Conservation (phyloP, 83 land plant species). For the Picea abies region DNA sequence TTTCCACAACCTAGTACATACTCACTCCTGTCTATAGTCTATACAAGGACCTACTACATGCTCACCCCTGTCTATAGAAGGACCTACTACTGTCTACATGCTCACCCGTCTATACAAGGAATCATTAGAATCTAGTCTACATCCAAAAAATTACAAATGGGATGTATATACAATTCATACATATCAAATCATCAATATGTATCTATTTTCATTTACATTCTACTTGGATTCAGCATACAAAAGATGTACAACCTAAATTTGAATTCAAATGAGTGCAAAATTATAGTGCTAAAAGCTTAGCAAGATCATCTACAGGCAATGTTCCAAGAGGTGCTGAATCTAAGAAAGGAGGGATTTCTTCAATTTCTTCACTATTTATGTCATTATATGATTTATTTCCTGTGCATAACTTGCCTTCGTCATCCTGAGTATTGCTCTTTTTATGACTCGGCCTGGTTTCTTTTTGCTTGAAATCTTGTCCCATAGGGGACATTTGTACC, state of each 20-base stretch:
- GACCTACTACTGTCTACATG: background rate
- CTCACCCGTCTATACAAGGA: background rate
- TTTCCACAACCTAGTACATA: background rate
- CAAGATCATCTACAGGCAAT: constrained; percentile 16
- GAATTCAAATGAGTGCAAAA: background rate
- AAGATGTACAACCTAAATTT: background rate
- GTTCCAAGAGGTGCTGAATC: background rate
- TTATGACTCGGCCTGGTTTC: background rate
- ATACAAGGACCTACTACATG: too few relatives aligned
- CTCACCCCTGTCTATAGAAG: background rate
- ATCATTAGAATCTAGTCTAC: background rate
- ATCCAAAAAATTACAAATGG: background rate
- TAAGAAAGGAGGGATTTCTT: constrained; percentile 2
- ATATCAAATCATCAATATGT: background rate
- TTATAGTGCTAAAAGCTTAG: constrained; percentile 5
- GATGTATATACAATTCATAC: background rate
- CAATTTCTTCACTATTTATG: background rate
- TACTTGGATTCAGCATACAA: too few relatives aligned
- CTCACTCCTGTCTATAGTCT: too few relatives aligned
- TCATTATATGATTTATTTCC: background rate
- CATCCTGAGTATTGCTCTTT: background rate
- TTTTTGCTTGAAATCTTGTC: background rate
- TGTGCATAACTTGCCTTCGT: background rate
- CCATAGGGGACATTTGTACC: background rate
- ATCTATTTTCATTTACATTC: background rate